Evolutionary conservation across 345 rosid species (phyloP), one percentile per base, ranked within the genome.

Genomic region (Corchorus capsularis): DNA sequence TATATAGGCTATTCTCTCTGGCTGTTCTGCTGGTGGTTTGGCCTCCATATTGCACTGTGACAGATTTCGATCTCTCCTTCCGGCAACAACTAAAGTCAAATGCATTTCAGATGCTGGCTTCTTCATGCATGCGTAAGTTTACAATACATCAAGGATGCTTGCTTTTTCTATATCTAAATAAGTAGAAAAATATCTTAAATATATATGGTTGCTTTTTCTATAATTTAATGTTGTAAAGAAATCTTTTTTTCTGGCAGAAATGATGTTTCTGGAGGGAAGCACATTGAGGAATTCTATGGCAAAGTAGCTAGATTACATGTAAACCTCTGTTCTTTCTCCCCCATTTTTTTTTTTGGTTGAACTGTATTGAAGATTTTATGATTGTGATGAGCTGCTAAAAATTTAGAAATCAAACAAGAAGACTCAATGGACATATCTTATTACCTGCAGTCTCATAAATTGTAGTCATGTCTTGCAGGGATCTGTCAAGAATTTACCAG

Each of bases 11-110:
- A 79, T 95, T 83, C 93, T 95, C 43, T 87, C 98, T 0, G 99
- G 98, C 60, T 95, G 99, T 81, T 95, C 99, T 66, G 99, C 99
- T 45, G 98, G 99, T 61, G 98, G 97, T 62, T 83, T 95, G 87
- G 88, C 97, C 14, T 85, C 98, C 10, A 93, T 95, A 57, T 81
- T 95, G 81, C 92, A 95, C 34, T 95, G 98, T 55, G 98, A 95
- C 75, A 85, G 84, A 56, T 95, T 95, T 82, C 83, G 83, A 4
- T 81, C 88, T 76, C 89, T 90, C 60, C 82, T 93, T 32, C 98
- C 96, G 16, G 78, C 78, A 70, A 74, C 84, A 19, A 83, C 94
- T 70, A 92, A 86, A 71, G 98, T 93, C 20, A 95, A 93, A 87
- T 95, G 99, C 91, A 73, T 95, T 67, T 83, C 97, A 12, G 99